Evolutionary conservation across 1,284 basidiomycete species (phyloP).

Genomic region (Tylopilus sp.): DNA sequence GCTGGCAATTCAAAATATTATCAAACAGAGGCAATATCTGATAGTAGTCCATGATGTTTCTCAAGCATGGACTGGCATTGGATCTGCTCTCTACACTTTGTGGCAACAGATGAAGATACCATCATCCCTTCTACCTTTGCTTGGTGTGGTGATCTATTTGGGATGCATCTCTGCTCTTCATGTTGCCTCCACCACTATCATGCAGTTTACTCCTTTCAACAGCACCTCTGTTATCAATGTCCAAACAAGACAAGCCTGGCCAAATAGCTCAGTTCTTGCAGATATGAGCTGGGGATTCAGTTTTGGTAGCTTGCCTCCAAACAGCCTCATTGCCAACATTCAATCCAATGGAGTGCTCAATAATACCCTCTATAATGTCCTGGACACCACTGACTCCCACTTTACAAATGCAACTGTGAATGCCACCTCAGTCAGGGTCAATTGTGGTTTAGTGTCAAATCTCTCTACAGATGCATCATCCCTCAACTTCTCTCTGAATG

Average conservation of each 20-base stretch:
- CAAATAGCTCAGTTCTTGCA: background rate
- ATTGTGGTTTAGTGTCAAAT: constrained; percentile 9
- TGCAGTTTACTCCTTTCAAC: constrained; percentile 13
- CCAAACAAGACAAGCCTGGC: background rate
- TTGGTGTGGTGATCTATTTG: constrained; percentile 10
- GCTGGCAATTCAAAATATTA: constrained; percentile 1
- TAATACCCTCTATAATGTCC: constrained; percentile 4
- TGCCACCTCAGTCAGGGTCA: constrained; percentile 5
- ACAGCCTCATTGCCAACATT: no score
- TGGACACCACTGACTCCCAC: background rate
- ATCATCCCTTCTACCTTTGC: background rate
- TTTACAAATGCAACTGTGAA: constrained; percentile 9
- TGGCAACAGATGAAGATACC: no score
- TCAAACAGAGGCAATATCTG: background rate
- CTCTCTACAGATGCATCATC: background rate
- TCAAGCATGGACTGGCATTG: constrained; percentile 7
- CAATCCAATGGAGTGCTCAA: background rate
- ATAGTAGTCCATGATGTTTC: constrained; percentile 10
- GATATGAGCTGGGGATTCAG: background rate
- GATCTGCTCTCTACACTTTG: no score
- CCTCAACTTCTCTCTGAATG: background rate
- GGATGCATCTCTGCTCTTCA: constrained; percentile 9
- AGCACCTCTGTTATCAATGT: background rate
- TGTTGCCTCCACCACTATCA: constrained; percentile 10
- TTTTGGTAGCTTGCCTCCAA: background rate